Base-by-base conservation (phyloP, 1,284 basidiomycete genomes). In the Tranzscheliella williamsii region DNA sequence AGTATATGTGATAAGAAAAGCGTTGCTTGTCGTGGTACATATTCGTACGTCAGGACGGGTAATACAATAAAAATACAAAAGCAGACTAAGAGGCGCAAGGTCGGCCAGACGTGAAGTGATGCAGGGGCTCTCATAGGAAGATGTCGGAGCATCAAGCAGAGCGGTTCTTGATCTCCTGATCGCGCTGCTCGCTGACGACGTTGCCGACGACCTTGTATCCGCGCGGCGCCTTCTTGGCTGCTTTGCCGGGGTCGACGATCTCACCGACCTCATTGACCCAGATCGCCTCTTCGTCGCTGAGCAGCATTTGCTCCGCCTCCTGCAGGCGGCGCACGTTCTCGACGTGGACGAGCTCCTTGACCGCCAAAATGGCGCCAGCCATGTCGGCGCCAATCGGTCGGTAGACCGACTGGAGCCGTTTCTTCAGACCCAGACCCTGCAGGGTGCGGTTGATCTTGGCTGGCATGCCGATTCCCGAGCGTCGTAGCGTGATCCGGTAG, bases 341-440 rank as follows among this genome's bases (percentile, higher is more conserved):
- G 43, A 91, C 90, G 70, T 87, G 85, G n/a, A 92, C 83, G 26
- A 92, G 80, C 80, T 92, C 90, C 81, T 92, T 92, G 47, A 91
- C 85, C 12, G 81, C 80, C 30, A 92, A 81, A 40, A 92, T 89
- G 75, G 88, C 89, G 20, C 90, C 90, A 0, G 89, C 90, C 18
- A 85, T 82, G 52, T 87, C 86, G 0, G 86, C 84, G 0, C 82
- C 82, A 61, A 90, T 87, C 6, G 80, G 79, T 55, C 88, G 86
- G 77, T 87, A 91, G 27, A 91, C 89, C 0, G 87, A 90, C 71
- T 90, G 88, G 79, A 87, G 83, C 23, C 90, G 84, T 53, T 86
- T 81, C 76, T 87, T 87, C 42, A 92, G 81, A 0, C 90, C 90
- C 1, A 92, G 84, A 0, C 88, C 83, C 17, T 83, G 82, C 17